Base-by-base conservation (phyloP, 2,329 filamentous ascomycete species). In the Aspergillus nomiae region DNA sequence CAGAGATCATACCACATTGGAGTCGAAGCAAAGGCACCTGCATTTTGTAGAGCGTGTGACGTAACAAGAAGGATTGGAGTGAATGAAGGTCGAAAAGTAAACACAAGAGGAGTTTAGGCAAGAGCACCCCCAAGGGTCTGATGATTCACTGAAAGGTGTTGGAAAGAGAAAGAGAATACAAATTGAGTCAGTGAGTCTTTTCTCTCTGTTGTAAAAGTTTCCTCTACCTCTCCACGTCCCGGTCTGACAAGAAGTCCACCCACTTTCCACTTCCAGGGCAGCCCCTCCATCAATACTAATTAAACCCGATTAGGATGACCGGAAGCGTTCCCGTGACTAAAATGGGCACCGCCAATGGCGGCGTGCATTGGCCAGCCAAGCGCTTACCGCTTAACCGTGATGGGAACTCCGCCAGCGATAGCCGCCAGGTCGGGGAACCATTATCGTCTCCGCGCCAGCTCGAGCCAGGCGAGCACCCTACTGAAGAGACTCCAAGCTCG, bases 1-100 rank as follows among this genome's bases (percentile, higher is more conserved):
- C 19, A 32, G 12, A n/a, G 4, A 51, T 51, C 78, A 70, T 78
- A 89, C 87, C 87, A 70, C 81, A 83, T 72, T 84, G 81, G 59
- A 98, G 88, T 70, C 92, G 89, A 76, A 97, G 85, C 59, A 98
- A 83, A 73, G 94, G 94, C 65, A 95, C 87, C 75, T 91, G 90
- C 86, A 94, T 86, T 50, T 70, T 80, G 71, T 55, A 55, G 63
- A 28, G 46, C 56, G 54, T 50, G 32, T 50, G 32, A 62, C 45
- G 59, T 16, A 56, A 55, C n/a, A 36, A 38, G 38, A 50, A 41
- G 51, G 50, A 55, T 34, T 38, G 54, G 54, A 55, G 55, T 48
- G 58, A 32, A 54, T 53, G 32, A 45, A 21, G 45, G 19, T 19
- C 38, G 45, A 32, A 58, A 51, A 46, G 48, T 48, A n/a, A 24